Percentiles rank a stretch among this genome's conserved stretches.
phyloP scores from a whole-genome alignment of 257 asterid species.

The Pogostemon cablin region DNA sequence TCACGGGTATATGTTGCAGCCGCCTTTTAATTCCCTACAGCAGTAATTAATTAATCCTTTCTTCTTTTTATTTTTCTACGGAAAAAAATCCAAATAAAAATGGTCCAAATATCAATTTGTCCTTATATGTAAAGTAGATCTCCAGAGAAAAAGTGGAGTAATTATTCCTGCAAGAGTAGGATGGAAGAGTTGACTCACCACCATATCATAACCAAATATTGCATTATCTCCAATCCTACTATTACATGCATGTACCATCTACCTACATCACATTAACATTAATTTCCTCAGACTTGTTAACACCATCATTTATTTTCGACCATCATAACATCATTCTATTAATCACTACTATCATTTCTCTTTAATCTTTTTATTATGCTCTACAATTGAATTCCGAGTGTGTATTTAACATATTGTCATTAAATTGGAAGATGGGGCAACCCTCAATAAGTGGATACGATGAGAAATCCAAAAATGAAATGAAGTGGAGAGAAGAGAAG shows the following conservation, averaged over 20 bases:
- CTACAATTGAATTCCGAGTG: too few relatives aligned
- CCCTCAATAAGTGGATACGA: background rate
- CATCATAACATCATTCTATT: too few relatives aligned
- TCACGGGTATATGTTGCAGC: too few relatives aligned
- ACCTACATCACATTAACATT: conserved; percentile 29
- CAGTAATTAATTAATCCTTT: too few relatives aligned
- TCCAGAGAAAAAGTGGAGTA: conserved; percentile 9
- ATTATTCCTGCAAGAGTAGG: conserved; percentile 24
- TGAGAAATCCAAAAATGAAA: background rate
- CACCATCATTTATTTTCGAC: too few relatives aligned
- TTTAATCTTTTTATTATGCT: too few relatives aligned
- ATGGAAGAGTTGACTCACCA: conserved; percentile 24
- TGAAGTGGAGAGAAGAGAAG: background rate
- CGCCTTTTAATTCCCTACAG: too few relatives aligned
- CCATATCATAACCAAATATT: conserved; percentile 8
- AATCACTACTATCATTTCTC: too few relatives aligned
- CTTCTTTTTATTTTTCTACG: too few relatives aligned
- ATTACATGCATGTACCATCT: conserved; percentile 28
- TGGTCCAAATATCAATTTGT: too few relatives aligned
- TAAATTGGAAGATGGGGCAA: background rate
- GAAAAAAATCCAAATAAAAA: too few relatives aligned
- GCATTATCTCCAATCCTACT: background rate
- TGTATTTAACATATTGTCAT: background rate
- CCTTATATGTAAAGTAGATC: too few relatives aligned
- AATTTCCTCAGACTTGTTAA: background rate